Evolutionary conservation across 2,329 filamentous ascomycete genomes (phyloP).

Genomic region (Podosphaera xanthii): DNA sequence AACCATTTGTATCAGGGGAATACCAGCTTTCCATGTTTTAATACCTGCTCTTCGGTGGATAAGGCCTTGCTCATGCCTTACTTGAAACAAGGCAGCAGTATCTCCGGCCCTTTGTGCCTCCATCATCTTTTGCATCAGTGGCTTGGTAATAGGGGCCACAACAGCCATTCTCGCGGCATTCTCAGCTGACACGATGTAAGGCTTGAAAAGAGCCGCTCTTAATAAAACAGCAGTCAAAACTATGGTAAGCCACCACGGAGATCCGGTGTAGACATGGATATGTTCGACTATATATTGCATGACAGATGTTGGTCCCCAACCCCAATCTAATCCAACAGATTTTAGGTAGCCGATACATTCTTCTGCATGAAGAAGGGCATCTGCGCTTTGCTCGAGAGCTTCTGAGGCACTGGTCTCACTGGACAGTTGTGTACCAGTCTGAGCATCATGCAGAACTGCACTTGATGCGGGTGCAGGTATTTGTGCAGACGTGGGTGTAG

Average conservation of each 20-base stretch:
- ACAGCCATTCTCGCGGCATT: slow-evolving; percentile 36
- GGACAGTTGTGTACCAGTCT: not conserved
- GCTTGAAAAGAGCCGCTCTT: slow-evolving; percentile 41
- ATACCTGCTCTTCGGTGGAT: slow-evolving; percentile 34
- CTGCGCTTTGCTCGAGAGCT: not conserved
- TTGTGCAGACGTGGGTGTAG: not conserved
- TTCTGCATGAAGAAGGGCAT: slow-evolving; percentile 9
- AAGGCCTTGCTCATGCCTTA: slow-evolving; percentile 23
- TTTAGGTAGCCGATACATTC: slow-evolving; percentile 67
- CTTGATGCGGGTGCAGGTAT: not conserved
- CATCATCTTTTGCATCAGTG: slow-evolving; percentile 32
- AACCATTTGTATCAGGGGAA: slow-evolving; percentile 40
- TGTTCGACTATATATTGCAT: slow-evolving; percentile 65
- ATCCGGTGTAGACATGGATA: slow-evolving; percentile 48
- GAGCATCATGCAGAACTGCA: not conserved
- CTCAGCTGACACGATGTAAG: slow-evolving; percentile 38
- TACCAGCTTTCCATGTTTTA: slow-evolving; percentile 24
- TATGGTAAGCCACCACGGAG: slow-evolving; percentile 70
- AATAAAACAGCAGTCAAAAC: slow-evolving; percentile 38
- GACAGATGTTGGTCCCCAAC: slow-evolving; percentile 51
- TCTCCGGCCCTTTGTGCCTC: slow-evolving; percentile 20
- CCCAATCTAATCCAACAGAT: slow-evolving; percentile 66
- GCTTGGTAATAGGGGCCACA: slow-evolving; percentile 32
- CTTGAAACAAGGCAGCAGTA: slow-evolving; percentile 22
- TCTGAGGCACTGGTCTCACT: not conserved